phyloP scores from a whole-genome alignment of 495 filamentous ascomycete species.

The Podospora sp. region DNA sequence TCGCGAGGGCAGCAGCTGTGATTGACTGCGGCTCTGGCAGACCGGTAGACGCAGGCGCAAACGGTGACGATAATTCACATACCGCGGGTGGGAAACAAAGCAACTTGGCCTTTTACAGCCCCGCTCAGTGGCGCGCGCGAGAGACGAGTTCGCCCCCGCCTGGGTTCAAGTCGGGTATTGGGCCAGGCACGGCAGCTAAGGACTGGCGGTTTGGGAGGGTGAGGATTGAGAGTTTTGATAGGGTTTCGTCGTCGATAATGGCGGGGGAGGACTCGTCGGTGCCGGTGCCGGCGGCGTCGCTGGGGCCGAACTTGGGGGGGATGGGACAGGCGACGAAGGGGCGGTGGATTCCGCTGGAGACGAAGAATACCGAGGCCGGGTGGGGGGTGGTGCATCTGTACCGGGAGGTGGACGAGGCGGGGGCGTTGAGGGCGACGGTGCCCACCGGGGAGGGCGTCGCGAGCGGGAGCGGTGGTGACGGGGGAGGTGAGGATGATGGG shows the following conservation, averaged over 20 bases:
- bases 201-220: slow-evolving; percentile 54
- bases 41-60: slow-evolving; percentile 1
- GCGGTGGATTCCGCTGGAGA: slow-evolving; percentile 71
- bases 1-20: slow-evolving; percentile 17
- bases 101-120: slow-evolving; percentile 34
- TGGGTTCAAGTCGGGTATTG: slow-evolving; percentile 37
- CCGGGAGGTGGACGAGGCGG: slow-evolving; percentile 71
- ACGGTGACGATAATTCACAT: not conserved
- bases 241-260: slow-evolving; percentile 26
- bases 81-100: slow-evolving; percentile 19
- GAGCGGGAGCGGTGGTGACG: slow-evolving; percentile 13
- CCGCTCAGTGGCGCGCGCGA: slow-evolving; percentile 37
- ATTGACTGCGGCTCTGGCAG: slow-evolving; percentile 47
- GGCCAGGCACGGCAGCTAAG: slow-evolving; percentile 41
- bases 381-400: slow-evolving; percentile 96
- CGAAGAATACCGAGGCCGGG: slow-evolving; percentile 77
- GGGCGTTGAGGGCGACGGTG: slow-evolving; percentile 36
- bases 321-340: slow-evolving; percentile 64
- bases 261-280: not conserved
- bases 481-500: slow-evolving; percentile 33
- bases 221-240: slow-evolving; percentile 49
- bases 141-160: slow-evolving; percentile 36
- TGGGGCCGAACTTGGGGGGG: slow-evolving; percentile 49
- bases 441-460: slow-evolving; percentile 11
- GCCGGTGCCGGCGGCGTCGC: slow-evolving; percentile 43